These are phyloP conservation scores for Trichoderma orchidacearum DNA, from an alignment of 495 filamentous ascomycete genomes.

Conservation along the genomic window DNA sequence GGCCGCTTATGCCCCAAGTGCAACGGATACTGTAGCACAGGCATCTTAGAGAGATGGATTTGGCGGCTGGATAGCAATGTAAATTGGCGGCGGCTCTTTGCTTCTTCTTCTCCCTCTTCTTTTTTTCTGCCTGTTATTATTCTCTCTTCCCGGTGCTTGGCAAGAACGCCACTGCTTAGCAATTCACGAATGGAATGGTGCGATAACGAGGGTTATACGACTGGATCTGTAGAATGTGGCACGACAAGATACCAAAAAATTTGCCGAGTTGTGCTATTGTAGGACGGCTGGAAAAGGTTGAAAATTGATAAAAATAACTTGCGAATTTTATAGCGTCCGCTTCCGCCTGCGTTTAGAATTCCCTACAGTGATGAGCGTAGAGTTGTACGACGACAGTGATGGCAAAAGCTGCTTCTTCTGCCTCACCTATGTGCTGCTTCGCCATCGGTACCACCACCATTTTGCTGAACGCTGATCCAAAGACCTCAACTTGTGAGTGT, in stretches of 20 bases:
- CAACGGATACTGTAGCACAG: conserved; percentile 1
- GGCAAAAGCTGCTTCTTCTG: not conserved
- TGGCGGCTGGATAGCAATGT: not conserved
- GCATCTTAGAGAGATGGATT: not conserved
- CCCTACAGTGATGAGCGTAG: not conserved
- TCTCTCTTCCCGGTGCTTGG: too few species aligned
- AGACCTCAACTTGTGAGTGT: not conserved
- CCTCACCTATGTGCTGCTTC: not conserved
- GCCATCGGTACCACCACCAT: not conserved
- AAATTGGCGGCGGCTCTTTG: not conserved
- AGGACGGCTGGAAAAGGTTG: not conserved
- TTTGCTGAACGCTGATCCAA: not conserved
- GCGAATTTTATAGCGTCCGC: not conserved
- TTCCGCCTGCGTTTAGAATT: not conserved
- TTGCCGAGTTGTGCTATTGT: not conserved
- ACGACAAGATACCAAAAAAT: not conserved
- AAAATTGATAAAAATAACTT: not conserved
- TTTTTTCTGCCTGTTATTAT: not conserved
- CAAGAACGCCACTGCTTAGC: not conserved
- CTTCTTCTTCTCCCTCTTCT: not conserved
- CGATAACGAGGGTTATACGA: not conserved
- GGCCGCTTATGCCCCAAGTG: conserved; percentile 37
- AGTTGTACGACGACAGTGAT: too few species aligned
- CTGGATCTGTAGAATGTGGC: not conserved
- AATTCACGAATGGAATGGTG: not conserved